Percentiles rank a stretch among this genome's conserved stretches.
These are phyloP conservation scores for Cercospora sp. DNA, from an alignment of 2,329 filamentous ascomycete genomes.

Conservation along the genomic window DNA sequence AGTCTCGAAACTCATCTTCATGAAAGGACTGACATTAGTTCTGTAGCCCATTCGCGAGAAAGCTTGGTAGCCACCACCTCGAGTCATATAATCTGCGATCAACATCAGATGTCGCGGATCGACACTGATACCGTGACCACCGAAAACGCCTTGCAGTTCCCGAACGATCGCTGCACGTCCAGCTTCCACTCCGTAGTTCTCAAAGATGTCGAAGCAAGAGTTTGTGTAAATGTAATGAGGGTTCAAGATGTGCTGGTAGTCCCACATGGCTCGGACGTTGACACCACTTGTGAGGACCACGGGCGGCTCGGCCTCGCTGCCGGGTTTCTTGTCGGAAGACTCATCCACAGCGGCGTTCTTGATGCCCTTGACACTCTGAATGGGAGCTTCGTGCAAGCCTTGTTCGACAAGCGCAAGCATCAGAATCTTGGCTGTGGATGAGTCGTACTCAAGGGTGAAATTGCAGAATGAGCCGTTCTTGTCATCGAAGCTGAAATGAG, in stretches of 20 bases:
- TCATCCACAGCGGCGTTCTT: conserved; percentile 68
- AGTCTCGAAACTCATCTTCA: conserved; percentile 99
- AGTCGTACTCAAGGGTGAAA: conserved; percentile 80
- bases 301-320: conserved; percentile 43
- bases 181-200: conserved; percentile 89
- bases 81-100: conserved; percentile 98
- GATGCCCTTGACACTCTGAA: conserved; percentile 82
- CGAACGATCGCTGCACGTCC: conserved; percentile 82
- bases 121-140: conserved; percentile 86
- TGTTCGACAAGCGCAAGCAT: conserved; percentile 89
- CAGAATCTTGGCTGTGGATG: conserved; percentile 80
- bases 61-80: conserved; percentile 80
- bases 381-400: conserved; percentile 73
- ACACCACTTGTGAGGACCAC: conserved; percentile 77
- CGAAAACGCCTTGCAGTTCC: conserved; percentile 84
- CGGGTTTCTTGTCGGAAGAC: conserved; percentile 57
- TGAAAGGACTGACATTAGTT: conserved; percentile 84
- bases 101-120: conserved; percentile 91
- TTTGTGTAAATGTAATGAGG: conserved; percentile 87
- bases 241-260: conserved; percentile 81
- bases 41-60: conserved; percentile 90
- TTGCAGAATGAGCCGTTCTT: conserved; percentile 71
- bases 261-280: conserved; percentile 88
- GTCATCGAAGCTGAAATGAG: conserved; percentile 78
- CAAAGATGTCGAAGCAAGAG: conserved; percentile 82